These are phyloP conservation scores for Paramecium sonneborni DNA, from an alignment of 73 alveolate species.

Conservation along the genomic window DNA sequence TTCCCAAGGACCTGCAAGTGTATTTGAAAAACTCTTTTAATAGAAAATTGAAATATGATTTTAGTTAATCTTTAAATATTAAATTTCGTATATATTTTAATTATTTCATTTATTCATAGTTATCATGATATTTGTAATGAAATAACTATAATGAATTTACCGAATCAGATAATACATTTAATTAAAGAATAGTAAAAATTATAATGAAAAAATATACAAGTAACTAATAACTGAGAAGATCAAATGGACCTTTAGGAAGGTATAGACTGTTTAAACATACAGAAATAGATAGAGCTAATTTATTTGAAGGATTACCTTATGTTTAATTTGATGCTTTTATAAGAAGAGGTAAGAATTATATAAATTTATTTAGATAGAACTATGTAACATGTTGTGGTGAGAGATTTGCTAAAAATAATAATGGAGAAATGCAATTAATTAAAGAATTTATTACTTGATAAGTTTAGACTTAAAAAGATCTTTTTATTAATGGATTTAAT, in stretches of 20 bases:
- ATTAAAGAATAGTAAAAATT: neutral
- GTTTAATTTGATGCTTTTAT: slow-evolving; percentile 45
- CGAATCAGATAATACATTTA: neutral
- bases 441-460: slow-evolving; percentile 23
- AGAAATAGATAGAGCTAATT: slow-evolving; percentile 45
- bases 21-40: slow-evolving; percentile 28
- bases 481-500: slow-evolving; percentile 8
- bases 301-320: slow-evolving; percentile 53
- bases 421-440: slow-evolving; percentile 12
- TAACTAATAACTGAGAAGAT: neutral
- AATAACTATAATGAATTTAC: no score
- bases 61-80: neutral
- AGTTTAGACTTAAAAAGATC: neutral
- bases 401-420: slow-evolving; percentile 38
- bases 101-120: neutral
- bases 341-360: slow-evolving; percentile 32
- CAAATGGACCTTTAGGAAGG: neutral
- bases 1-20: slow-evolving; percentile 35
- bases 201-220: slow-evolving; percentile 29
- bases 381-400: slow-evolving; percentile 20
- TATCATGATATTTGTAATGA: no score
- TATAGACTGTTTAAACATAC: neutral
- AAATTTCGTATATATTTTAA: neutral
- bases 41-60: slow-evolving; percentile 42
- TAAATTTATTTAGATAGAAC: slow-evolving; percentile 7